Conservation (phyloP, 2,329 filamentous ascomycete species). For the Scedosporium boydii region DNA sequence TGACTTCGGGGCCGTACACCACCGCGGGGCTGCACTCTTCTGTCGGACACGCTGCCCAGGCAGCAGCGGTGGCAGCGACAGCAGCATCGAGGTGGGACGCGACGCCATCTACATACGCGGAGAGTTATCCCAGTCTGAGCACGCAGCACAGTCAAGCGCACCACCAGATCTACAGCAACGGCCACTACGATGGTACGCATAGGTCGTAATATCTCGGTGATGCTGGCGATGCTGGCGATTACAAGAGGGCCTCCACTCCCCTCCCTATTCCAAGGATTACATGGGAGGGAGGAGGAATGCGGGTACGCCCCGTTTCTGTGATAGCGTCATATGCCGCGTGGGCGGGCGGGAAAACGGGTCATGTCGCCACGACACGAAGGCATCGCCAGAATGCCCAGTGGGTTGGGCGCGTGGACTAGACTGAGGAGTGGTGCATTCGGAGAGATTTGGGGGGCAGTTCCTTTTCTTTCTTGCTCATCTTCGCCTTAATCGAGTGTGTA, state of each 20-base stretch:
- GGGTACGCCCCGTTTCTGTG: neutral
- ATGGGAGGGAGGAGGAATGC: neutral
- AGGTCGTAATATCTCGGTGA: neutral
- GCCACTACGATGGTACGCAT: neutral
- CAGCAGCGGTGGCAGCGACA: conserved; percentile 20
- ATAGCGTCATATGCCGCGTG: neutral
- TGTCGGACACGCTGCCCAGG: conserved; percentile 26
- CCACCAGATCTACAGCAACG: conserved; percentile 2
- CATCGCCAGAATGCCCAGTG: neutral
- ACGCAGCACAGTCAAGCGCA: conserved; percentile 16
- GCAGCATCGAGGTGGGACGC: conserved; percentile 32
- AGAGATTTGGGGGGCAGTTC: neutral
- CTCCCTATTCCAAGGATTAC: no score
- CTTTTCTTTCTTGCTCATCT: neutral
- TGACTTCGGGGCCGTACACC: conserved; percentile 14
- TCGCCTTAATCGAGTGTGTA: neutral
- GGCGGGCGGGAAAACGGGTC: neutral
- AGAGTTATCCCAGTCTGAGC: conserved; percentile 27
- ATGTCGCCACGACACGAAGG: conserved; percentile 14
- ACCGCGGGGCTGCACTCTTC: conserved; percentile 28
- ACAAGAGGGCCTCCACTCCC: neutral
- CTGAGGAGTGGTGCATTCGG: no score
- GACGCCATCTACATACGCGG: conserved; percentile 26
- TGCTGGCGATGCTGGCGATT: no score
- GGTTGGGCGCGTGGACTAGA: neutral